Base-by-base conservation (phyloP, 2,329 filamentous ascomycete genomes). In the Cladosporium sphaerospermum region DNA sequence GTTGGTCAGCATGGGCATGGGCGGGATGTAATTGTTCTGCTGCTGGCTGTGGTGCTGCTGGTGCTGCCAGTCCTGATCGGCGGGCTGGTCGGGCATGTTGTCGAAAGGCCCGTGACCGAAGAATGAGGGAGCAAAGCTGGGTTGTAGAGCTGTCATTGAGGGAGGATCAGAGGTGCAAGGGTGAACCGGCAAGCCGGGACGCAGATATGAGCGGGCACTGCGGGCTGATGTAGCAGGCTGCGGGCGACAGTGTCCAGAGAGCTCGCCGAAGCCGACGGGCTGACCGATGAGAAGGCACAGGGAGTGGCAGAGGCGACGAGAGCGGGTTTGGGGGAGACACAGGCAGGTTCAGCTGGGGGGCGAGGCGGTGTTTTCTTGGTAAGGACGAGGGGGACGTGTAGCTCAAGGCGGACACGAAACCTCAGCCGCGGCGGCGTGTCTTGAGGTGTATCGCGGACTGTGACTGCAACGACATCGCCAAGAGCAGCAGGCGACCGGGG, bases 111-210 rank as follows among this genome's bases (percentile, higher is more conserved):
- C 40, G 40, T 41, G 49, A 16, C 52, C 47, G 31, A 53, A 36
- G 10, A 55, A 50, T 11, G 54, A 53, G n/a, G 45, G 45, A 40
- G 45, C 54, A 46, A 53, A 45, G 43, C 46, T 42, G 19, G 54
- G 36, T 18, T 56, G 54, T 13, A 56, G 40, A 31, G 44, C 52
- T 46, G 54, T 58, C 54, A 58, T 58, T 58, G 46, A 47, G 28
- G 28, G 41, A 50, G 44, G 36, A 39, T 34, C 16, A 31, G 28
- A 49, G 10, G 47, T 51, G 47, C 47, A 51, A 51, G 47, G 47
- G 32, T 51, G 47, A 51, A 16, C 40, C 47, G 47, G 47, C 40
- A 51, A 40, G 40, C 40, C 47, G 47, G 47, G 47, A 51, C 47
- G 31, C 40, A 51, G 40, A 51, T 51, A 43, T 43, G 47, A 44